These are phyloP conservation scores for Ophiocordyceps camponoti-leonardi DNA, from an alignment of 2,329 filamentous ascomycete genomes.

Conservation along the genomic window DNA sequence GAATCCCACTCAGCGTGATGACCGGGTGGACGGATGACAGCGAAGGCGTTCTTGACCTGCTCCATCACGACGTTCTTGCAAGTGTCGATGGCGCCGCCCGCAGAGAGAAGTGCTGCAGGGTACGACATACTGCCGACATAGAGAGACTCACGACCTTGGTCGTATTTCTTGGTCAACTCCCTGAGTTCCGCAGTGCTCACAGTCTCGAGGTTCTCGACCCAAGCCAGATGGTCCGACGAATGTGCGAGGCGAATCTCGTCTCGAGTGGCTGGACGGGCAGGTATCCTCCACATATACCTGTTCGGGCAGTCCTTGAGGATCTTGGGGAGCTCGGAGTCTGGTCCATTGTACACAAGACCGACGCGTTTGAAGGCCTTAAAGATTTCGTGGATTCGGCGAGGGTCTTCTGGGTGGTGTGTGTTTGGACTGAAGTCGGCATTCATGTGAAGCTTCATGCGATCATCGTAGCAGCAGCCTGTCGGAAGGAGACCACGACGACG, in stretches of 20 bases:
- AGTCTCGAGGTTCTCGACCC: constrained; percentile 44
- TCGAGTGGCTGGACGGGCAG: constrained; percentile 57
- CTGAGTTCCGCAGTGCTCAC: constrained; percentile 49
- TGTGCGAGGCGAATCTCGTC: constrained; percentile 74
- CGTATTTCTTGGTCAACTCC: constrained; percentile 41
- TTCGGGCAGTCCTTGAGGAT: constrained; percentile 37
- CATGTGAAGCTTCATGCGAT: constrained; percentile 88
- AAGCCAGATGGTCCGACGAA: constrained; percentile 57
- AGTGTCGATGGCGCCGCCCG: constrained; percentile 88
- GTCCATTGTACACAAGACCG: constrained; percentile 53
- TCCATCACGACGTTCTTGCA: constrained; percentile 78
- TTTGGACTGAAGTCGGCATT: constrained; percentile 59
- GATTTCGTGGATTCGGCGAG: constrained; percentile 79
- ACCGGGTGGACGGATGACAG: constrained; percentile 84
- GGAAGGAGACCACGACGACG: constrained; percentile 35
- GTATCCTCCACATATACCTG: constrained; percentile 58
- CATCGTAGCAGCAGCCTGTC: constrained; percentile 77
- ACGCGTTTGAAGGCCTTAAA: constrained; percentile 74
- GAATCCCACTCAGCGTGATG: constrained; percentile 82
- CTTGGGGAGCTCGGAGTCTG: constrained; percentile 32
- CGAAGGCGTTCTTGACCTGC: constrained; percentile 83
- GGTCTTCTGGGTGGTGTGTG: constrained; percentile 87
- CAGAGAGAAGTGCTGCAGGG: constrained; percentile 65
- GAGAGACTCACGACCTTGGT: constrained; percentile 54
- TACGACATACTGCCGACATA: constrained; percentile 75